phyloP scores from a whole-genome alignment of 192 early-diverging fungal genomes.

The Linnemannia zychae region DNA sequence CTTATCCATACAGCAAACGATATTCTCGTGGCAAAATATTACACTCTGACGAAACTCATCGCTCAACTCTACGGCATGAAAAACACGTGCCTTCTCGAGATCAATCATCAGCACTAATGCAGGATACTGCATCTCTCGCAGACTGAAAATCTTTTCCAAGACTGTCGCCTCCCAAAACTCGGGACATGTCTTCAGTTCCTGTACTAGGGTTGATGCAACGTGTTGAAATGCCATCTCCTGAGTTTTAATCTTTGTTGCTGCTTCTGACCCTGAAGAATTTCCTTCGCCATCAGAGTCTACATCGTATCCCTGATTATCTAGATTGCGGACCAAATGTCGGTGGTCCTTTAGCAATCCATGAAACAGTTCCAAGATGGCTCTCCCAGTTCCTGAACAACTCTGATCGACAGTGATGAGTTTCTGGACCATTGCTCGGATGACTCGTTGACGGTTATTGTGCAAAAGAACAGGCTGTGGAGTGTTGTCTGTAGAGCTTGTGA shows the following conservation, averaged over 20 bases:
- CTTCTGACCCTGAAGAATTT: not conserved
- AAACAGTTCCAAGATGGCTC: constrained; percentile 27
- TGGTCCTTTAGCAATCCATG: constrained; percentile 36
- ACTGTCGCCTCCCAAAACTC: constrained; percentile 11
- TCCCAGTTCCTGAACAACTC: not conserved
- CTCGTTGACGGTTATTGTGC: not conserved
- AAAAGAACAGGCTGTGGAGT: not conserved
- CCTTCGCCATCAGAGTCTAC: not conserved
- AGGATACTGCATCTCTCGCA: constrained; percentile 1
- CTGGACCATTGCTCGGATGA: not conserved
- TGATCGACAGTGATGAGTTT: not conserved
- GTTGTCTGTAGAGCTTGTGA: not conserved
- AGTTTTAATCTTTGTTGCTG: too few relatives aligned
- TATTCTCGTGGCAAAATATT: constrained; percentile 7
- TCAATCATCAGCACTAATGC: constrained; percentile 33
- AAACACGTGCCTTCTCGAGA: constrained; percentile 21
- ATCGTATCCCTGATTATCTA: not conserved
- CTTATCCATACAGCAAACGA: constrained; percentile 1
- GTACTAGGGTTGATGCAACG: not conserved
- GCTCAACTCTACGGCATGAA: not conserved
- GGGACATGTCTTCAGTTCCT: not conserved
- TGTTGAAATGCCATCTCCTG: not conserved
- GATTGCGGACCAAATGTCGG: constrained; percentile 26
- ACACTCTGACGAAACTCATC: not conserved
- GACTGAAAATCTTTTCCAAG: not conserved